phyloP scores from a whole-genome alignment of 192 early-diverging fungal genomes.

The Coemansia sp. region DNA sequence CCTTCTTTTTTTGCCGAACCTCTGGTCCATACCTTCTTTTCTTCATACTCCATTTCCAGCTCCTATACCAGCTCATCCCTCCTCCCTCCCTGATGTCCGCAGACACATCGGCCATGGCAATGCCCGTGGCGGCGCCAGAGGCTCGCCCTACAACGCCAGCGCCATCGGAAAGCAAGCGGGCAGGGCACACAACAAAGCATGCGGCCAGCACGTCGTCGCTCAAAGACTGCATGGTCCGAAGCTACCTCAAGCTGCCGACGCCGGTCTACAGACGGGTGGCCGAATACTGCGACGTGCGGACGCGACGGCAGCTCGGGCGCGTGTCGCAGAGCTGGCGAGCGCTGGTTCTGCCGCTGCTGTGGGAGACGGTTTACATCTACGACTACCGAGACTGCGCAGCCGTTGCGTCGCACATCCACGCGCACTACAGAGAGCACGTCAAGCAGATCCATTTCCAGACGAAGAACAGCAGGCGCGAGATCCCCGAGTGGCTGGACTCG shows the following conservation, averaged over 20 bases:
- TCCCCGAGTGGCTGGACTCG: slow-evolving; percentile 52
- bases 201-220: slow-evolving; percentile 29
- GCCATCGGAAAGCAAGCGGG: background rate
- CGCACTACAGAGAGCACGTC: slow-evolving; percentile 41
- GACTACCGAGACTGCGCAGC: slow-evolving; percentile 30
- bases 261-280: slow-evolving; percentile 48
- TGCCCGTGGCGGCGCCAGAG: slow-evolving; percentile 3
- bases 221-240: slow-evolving; percentile 30
- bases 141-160: background rate
- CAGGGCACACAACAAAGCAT: slow-evolving; percentile 18
- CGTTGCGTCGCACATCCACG: slow-evolving; percentile 38
- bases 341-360: slow-evolving; percentile 45
- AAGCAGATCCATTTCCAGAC: slow-evolving; percentile 43
- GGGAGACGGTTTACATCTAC: slow-evolving; percentile 45
- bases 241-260: slow-evolving; percentile 39
- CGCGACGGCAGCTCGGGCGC: slow-evolving; percentile 41
- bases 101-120: slow-evolving; percentile 7
- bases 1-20: background rate
- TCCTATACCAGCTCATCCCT: background rate
- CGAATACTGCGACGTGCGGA: slow-evolving; percentile 46
- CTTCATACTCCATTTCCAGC: background rate
- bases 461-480: slow-evolving; percentile 35
- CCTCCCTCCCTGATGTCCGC: slow-evolving; percentile 1
- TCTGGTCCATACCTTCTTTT: slow-evolving; percentile 1
- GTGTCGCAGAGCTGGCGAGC: slow-evolving; percentile 54